phyloP scores from a whole-genome alignment of 768 basidiomycete genomes.

The Psilocybe sp. region DNA sequence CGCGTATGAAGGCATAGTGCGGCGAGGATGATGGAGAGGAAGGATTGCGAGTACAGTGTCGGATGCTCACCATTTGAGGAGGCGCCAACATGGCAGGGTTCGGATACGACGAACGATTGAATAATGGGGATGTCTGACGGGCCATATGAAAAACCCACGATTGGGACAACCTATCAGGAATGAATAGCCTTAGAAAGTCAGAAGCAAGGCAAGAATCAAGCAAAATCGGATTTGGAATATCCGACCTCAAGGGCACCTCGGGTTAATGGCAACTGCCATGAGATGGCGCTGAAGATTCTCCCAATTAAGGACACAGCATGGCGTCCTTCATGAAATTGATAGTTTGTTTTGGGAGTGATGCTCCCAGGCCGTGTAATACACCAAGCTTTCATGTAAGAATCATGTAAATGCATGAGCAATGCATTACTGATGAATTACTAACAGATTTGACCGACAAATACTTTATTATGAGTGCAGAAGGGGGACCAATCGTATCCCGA shows the following conservation, averaged over 20 bases:
- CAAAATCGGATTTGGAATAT: conserved; percentile 26
- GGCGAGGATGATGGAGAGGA: not conserved
- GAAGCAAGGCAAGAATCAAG: conserved; percentile 21
- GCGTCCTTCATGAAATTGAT: conserved; percentile 15
- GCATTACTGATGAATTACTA: not conserved
- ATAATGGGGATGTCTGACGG: conserved; percentile 12
- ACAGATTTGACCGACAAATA: no score
- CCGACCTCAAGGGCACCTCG: conserved; percentile 29
- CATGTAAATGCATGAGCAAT: not conserved
- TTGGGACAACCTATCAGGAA: conserved; percentile 22
- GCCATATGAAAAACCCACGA: conserved; percentile 15
- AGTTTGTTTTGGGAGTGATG: conserved; percentile 20
- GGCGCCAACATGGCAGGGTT: not conserved
- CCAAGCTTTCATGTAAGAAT: conserved; percentile 1
- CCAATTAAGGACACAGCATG: conserved; percentile 31
- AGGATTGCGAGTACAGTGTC: not conserved
- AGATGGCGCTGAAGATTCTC: conserved; percentile 27
- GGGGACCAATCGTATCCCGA: no score
- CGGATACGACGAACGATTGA: conserved; percentile 9
- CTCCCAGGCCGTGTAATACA: conserved; percentile 29
- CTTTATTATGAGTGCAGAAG: no score
- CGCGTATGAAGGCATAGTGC: conserved; percentile 4
- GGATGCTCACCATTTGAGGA: conserved; percentile 4
- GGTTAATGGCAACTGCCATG: conserved; percentile 25
- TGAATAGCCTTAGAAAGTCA: conserved; percentile 25